Percentiles rank a stretch among this genome's conserved stretches.
phyloP scores from a whole-genome alignment of 768 basidiomycete species.

The Lactifluus rugatus region DNA sequence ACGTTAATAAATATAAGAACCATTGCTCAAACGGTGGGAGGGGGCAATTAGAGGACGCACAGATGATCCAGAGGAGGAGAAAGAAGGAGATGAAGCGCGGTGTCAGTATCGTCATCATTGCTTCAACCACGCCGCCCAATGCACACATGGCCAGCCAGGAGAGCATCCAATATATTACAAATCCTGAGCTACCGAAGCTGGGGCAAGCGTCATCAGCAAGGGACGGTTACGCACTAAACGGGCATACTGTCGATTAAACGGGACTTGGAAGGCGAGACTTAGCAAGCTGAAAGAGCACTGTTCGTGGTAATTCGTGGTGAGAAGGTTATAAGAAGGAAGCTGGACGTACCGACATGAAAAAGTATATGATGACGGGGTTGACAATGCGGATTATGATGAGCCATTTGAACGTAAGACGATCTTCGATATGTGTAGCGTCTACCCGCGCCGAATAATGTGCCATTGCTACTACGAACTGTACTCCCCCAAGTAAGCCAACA shows the following conservation, averaged over 20 bases:
- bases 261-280: constrained; percentile 49
- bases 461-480: constrained; percentile 11
- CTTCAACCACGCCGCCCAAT: constrained; percentile 51
- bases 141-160: constrained; percentile 49
- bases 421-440: constrained; percentile 30
- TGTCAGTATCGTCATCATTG: constrained; percentile 48
- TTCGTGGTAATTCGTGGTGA: background rate
- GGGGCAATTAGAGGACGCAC: constrained; percentile 26
- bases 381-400: constrained; percentile 34
- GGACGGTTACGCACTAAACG: background rate
- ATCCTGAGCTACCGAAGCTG: constrained; percentile 43
- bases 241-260: constrained; percentile 39
- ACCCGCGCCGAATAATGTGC: constrained; percentile 27
- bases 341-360: constrained; percentile 22
- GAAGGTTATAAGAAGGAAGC: background rate
- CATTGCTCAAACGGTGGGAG: background rate
- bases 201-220: background rate
- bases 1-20: background rate
- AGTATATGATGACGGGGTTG: constrained; percentile 33
- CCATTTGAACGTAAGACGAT: constrained; percentile 30
- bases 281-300: constrained; percentile 52
- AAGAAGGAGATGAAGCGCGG: constrained; percentile 46
- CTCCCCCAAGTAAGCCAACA: background rate
- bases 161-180: constrained; percentile 61
- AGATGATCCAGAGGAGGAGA: constrained; percentile 55